Conservation (phyloP, 306 rosid species). For the Glycine latifolia region DNA sequence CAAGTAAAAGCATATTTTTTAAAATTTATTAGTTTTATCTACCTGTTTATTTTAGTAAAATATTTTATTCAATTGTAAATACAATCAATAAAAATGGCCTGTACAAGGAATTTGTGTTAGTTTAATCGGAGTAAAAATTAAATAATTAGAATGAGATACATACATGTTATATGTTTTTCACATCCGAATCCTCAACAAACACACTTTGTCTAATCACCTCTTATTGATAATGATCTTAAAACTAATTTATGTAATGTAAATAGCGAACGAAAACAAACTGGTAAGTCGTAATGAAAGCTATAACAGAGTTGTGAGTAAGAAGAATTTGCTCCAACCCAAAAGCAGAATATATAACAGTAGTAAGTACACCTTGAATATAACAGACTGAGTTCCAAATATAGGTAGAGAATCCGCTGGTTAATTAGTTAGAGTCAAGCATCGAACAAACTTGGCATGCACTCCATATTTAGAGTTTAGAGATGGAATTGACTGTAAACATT, state of each 20-base stretch:
- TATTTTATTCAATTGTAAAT: background rate
- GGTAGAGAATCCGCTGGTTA: conserved; percentile 33
- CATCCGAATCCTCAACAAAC: too few relatives aligned
- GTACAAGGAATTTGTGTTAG: background rate
- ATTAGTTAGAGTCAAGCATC: conserved; percentile 35
- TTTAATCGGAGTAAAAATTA: background rate
- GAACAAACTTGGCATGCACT: conserved; percentile 33
- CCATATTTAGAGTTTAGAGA: conserved; percentile 24
- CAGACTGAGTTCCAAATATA: conserved; percentile 24
- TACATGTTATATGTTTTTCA: background rate
- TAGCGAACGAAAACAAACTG: background rate
- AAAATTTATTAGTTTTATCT: background rate
- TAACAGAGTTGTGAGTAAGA: background rate
- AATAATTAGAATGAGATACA: background rate
- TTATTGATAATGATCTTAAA: background rate
- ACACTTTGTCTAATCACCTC: background rate
- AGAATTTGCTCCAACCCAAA: conserved; percentile 16
- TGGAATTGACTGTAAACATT: conserved; percentile 31
- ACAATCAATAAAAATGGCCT: too few relatives aligned
- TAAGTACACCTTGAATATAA: background rate
- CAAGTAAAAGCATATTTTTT: background rate
- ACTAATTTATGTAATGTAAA: background rate
- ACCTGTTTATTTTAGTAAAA: background rate
- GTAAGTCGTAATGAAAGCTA: background rate
- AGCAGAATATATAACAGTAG: conserved; percentile 3